Evolutionary conservation across 164 flowering plant species (phyloP), one percentile per base, ranked within the genome.

Genomic region (Vitis labrusca): DNA sequence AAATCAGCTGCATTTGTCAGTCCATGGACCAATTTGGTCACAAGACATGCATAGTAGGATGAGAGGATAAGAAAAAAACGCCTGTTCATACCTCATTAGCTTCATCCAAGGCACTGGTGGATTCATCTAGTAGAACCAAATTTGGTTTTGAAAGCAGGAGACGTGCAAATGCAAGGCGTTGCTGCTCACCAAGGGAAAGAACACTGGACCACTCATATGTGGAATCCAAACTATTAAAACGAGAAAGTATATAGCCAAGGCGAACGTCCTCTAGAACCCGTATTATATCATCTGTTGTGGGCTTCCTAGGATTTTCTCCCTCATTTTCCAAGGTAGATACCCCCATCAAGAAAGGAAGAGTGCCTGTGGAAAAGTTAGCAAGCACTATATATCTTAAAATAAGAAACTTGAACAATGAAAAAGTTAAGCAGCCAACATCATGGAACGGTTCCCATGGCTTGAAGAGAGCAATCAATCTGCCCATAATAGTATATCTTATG

Each of bases 131-230:
- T 11, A 95, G 85, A 64, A 79, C 96, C 85, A 93, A 73, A 59
- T 81, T 78, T 50, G 98, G 99, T 75, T 88, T 89, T 54, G 97
- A 80, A 61, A 95, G 91, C 82, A 95, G 74, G 32, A 95, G 72
- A 50, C 98, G 93, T 59, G 97, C 98, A 87, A 93, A 91, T 63
- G 98, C 98, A 61, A 95, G 90, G 61, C 98, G 97, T 71, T 95
- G 99, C 85, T 95, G 99, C 86, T 95, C 98, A 32, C 99, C 99
- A 69, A 95, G 90, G 76, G 99, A 93, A 64, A 95, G 93, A 72
- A 93, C 91, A 70, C 98, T 91, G 37, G 99, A 91, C 99, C 99
- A 95, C 71, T 95, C 99, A 65, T 72, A 63, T 2, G 78, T 67
- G 12, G 84, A 70, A 82, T 95, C 97, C 61, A 95, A 78, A 71